Evolutionary conservation across 768 basidiomycete genomes (phyloP), one percentile per base, ranked within the genome.

Genomic region (Psilocybe azurescens): DNA sequence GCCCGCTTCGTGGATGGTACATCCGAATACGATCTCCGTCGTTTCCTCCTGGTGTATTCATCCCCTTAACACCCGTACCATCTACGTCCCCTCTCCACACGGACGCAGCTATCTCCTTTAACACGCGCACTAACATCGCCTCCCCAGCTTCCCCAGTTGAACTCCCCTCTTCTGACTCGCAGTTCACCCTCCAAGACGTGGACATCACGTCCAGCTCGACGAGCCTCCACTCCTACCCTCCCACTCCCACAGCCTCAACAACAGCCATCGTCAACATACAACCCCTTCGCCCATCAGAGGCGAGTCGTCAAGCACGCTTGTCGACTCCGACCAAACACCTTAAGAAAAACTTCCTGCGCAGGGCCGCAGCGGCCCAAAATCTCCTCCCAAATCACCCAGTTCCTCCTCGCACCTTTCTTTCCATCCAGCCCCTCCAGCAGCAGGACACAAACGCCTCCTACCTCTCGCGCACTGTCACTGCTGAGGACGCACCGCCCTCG

Each of bases 1-100:
- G 87, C 5, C 93, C 93, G 1, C 86, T 87, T 60, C 85, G 89
- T 30, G 93, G 93, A 49, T 94, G 93, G 93, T 94, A 94, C 73
- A 86, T 94, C 61, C 89, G 89, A 46, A 76, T 94, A 28, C 84
- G 89, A 38, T 78, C 90, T 2, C 92, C 93, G 0, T 67, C 80
- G 3, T 93, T 93, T 64, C 89, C 90, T 0, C 87, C 85, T 11
- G 80, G 83, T 3, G 78, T 81, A 10, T 86, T 79, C 63, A 88
- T 89, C 30, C 81, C 86, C 1, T 69, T 89, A 7, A 74, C 78
- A 24, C 86, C 87, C 8, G 75, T 88, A 0, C 74, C 83, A 3
- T 76, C 74, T 28, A 73, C 74, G 29, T 81, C 84, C 0, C 79
- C 80, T 0, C 75, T 83, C 61, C 81, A 85, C 62, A 74, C 75